Conservation (phyloP, 2,329 filamentous ascomycete species). For the Fusarium hostae region DNA sequence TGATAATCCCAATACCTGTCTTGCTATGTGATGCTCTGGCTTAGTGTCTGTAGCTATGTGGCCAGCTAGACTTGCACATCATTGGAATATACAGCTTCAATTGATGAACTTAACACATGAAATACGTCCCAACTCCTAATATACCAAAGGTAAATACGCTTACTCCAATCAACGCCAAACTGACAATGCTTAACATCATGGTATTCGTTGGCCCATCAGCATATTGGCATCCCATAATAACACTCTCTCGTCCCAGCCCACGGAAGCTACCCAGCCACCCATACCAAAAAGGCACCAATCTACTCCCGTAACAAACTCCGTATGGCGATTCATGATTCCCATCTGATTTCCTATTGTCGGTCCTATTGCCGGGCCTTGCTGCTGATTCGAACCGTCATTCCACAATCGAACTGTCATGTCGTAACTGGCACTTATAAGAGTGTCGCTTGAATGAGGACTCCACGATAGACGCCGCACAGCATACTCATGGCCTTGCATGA, state of each 20-base stretch:
- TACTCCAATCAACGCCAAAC: constrained; percentile 36
- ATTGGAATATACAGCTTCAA: not conserved
- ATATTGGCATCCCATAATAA: constrained; percentile 88
- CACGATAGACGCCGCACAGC: constrained; percentile 87
- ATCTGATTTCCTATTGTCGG: constrained; percentile 74
- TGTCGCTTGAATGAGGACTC: constrained; percentile 92
- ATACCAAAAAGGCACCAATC: constrained; percentile 98
- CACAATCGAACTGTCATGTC: constrained; percentile 98
- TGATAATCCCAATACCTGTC: constrained; percentile 17
- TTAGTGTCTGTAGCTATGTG: not conserved
- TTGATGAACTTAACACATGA: not conserved
- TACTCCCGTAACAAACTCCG: constrained; percentile 94
- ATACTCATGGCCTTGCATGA: constrained; percentile 89
- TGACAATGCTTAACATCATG: constrained; percentile 13
- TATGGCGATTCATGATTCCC: constrained; percentile 90
- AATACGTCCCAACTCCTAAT: not conserved
- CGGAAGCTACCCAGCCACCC: constrained; percentile 94
- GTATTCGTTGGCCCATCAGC: constrained; percentile 50
- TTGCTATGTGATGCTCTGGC: not conserved
- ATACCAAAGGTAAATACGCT: not conserved
- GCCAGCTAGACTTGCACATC: not conserved
- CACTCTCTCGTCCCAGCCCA: constrained; percentile 92
- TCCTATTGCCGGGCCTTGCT: constrained; percentile 49
- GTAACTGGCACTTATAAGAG: constrained; percentile 90
- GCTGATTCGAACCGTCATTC: constrained; percentile 74